A percentile compares a stretch with the other conserved stretches of the same genome.
These are phyloP conservation scores for Vitis hybrid DNA, from an alignment of 177 flowering plant genomes.

Conservation along the genomic window DNA sequence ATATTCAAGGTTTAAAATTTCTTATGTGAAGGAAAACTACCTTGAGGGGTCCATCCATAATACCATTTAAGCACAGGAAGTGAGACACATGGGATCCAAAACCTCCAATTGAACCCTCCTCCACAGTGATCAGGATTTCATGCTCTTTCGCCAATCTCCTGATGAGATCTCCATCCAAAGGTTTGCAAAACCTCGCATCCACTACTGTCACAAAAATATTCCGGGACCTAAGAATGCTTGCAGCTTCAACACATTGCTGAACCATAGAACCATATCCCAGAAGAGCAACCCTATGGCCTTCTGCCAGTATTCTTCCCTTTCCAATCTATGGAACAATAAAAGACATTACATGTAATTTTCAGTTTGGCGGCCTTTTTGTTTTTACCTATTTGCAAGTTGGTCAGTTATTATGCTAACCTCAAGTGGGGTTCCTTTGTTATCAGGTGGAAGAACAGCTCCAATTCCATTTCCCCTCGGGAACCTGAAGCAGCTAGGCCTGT, in stretches of 20 bases:
- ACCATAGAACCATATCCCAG: slow-evolving; percentile 80
- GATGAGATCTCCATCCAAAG: slow-evolving; percentile 71
- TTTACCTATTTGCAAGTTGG: background rate
- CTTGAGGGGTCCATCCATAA: slow-evolving; percentile 86
- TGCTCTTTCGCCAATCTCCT: slow-evolving; percentile 69
- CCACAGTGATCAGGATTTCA: slow-evolving; percentile 73
- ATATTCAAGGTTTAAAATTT: background rate
- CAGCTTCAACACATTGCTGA: slow-evolving; percentile 73
- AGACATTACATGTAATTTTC: background rate
- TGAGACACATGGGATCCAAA: slow-evolving; percentile 90
- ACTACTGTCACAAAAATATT: slow-evolving; percentile 60
- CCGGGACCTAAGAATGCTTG: slow-evolving; percentile 42
- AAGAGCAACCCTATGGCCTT: slow-evolving; percentile 83
- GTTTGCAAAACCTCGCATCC: slow-evolving; percentile 94
- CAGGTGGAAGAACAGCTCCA: slow-evolving; percentile 60
- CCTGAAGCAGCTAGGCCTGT: slow-evolving; percentile 91
- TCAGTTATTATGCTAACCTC: slow-evolving; percentile 53
- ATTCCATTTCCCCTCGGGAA: slow-evolving; percentile 92
- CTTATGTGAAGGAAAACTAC: slow-evolving; percentile 29
- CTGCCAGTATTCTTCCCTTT: slow-evolving; percentile 76
- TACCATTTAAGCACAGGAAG: slow-evolving; percentile 62
- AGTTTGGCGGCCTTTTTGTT: background rate
- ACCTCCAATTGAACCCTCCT: slow-evolving; percentile 91
- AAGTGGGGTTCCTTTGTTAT: slow-evolving; percentile 75
- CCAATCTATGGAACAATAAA: slow-evolving; percentile 59